Evolutionary conservation across 73 alveolate species (phyloP).

Genomic region (Tetrahymena elliotti): DNA sequence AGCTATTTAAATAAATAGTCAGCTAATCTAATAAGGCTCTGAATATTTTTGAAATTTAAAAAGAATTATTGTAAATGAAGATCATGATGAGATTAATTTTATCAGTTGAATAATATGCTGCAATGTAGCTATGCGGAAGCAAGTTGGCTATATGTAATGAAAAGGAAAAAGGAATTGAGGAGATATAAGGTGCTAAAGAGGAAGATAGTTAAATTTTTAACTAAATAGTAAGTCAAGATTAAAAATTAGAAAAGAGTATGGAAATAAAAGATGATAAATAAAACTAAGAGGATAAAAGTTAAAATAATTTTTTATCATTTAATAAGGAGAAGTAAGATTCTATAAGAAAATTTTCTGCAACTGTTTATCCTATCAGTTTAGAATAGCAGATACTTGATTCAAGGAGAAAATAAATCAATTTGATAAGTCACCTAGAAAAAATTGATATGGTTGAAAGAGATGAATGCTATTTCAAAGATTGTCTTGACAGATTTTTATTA

Average conservation of each 20-base stretch:
- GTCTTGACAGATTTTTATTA: background rate
- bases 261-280: background rate
- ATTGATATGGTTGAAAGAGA: background rate
- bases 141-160: background rate
- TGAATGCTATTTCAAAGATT: background rate
- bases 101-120: background rate
- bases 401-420: background rate
- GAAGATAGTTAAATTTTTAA: background rate
- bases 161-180: background rate
- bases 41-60: background rate
- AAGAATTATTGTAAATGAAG: background rate
- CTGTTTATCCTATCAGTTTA: background rate
- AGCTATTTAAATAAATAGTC: background rate
- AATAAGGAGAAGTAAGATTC: background rate
- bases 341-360: background rate
- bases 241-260: background rate
- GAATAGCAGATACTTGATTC: background rate
- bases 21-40: background rate
- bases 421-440: background rate
- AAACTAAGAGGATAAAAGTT: background rate
- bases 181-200: background rate
- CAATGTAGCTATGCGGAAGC: background rate
- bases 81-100: background rate
- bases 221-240: background rate
- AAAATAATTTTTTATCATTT: background rate